Base-by-base conservation (phyloP, 2,329 filamentous ascomycete species). In the Penicillium sp. region DNA sequence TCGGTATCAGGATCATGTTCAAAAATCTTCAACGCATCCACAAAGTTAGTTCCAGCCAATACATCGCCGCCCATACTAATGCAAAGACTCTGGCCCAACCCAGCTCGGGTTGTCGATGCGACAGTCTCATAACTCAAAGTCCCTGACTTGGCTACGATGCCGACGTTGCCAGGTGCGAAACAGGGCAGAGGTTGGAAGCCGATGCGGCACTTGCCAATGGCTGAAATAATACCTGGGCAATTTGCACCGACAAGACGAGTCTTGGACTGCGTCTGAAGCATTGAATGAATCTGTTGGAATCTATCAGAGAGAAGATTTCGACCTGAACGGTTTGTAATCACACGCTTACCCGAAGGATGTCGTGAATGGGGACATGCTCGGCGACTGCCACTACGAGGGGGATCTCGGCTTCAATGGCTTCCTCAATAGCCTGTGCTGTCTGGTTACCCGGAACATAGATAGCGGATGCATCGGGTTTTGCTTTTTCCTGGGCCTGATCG, bases 61-160 rank as follows among this genome's bases (percentile, higher is more conserved):
- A 88, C 79, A 65, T 92, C 89, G 2, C 89, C 89, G 2, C 89
- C 89, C 76, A 92, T 86, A 15, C 87, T 88, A 42, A 92, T 85
- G 39, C 87, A 88, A 6, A 91, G 74, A 63, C 86, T 90, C 69
- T 93, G 89, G 0, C 89, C 89, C 0, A 92, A 74, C 0, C 88
- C 88, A n/a, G 83, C 85, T 55, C 85, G 79, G 6, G 86, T 89
- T 23, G 89, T 85, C 1, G 87, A 85, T 0, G 86, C 88, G 1
- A 91, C 88, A 2, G 88, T 84, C 68, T 93, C 89, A 63, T 92
- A 93, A 56, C 87, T 90, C 38, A 93, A 73, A 0, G 89, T 93
- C 1, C 88, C 89, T 0, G 87, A 90, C 67, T 90, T 91, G n/a
- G 87, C 87, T 3, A 89, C 82, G 49, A 93, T 88, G 2, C 88